Evolutionary conservation across 805 yeast genomes (phyloP), one percentile per base, ranked within the genome.

Genomic region (Kuraishia ogatae): DNA sequence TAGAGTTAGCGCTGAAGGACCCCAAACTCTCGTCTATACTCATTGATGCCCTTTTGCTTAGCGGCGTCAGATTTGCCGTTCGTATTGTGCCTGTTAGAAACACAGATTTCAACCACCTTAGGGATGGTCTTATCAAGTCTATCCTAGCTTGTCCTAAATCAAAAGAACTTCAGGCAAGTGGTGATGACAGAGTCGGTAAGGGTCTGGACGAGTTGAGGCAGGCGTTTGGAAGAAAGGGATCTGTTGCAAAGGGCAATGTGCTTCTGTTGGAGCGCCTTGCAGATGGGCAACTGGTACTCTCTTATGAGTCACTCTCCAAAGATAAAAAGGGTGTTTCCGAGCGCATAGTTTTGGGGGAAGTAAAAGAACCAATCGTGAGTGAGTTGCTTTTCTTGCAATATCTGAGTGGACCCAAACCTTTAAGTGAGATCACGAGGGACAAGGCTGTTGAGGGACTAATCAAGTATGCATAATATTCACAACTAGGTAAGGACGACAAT

Each of bases 101-200:
- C 67, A 93, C 98, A 0, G 97, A 93, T 70, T 91, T 87, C 70
- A 83, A 83, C 59, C 98, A 94, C 66, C 71, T 93, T 63, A 81
- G 87, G 60, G 98, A 94, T 65, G 98, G 98, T 0, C 80, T 94
- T 58, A 80, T 90, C 52, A 85, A 92, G 66, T 83, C 96, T 20
- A 80, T 89, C 51, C 74, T 85, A 67, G 86, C 89, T 39, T 82
- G 82, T 63, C 83, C 86, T 1, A 71, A 77, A 57, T 80, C 85
- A 53, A 83, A 83, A 60, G 67, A 71, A 23, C 62, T 75, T 35
- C 75, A 69, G 15, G 71, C 67, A 23, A 66, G 80, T n/a, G 74
- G 74, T n/a, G 69, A 69, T 11, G 61, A 61, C 48, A 53, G 54
- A 24, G 49, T 69, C 3, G 47, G 51, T 5, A 20, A 50, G 0